phyloP scores from a whole-genome alignment of 208 protist species.

The Naegleria gruberi region DNA sequence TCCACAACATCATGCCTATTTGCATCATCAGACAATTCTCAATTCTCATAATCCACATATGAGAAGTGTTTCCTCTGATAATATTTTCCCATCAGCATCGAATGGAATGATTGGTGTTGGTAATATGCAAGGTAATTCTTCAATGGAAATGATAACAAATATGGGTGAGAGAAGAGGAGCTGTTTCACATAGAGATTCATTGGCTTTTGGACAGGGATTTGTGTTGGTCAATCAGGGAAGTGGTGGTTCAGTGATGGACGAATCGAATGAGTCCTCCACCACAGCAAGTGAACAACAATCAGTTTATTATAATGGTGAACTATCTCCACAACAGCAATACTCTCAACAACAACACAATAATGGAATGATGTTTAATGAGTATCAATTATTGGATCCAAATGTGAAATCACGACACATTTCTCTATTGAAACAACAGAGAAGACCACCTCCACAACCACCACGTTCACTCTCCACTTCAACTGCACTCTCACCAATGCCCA shows the following conservation, averaged over 20 bases:
- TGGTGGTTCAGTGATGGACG: background rate
- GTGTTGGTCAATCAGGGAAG: background rate
- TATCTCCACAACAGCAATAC: background rate
- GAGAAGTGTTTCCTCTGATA: too few relatives aligned
- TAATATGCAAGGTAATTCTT: background rate
- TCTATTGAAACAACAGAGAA: background rate
- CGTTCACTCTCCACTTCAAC: background rate
- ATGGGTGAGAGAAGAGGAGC: background rate
- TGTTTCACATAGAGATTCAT: background rate
- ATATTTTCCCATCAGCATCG: too few relatives aligned
- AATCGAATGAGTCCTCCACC: background rate
- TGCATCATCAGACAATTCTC: background rate
- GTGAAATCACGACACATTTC: background rate
- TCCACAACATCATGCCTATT: too few relatives aligned
- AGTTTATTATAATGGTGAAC: background rate
- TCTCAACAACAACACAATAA: background rate
- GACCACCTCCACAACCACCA: background rate
- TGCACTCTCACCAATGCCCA: too few relatives aligned
- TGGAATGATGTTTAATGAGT: background rate
- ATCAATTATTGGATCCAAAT: too few relatives aligned
- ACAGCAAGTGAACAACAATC: background rate
- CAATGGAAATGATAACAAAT: background rate
- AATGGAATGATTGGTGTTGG: too few relatives aligned
- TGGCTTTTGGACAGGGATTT: background rate
- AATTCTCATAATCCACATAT: background rate